Base-by-base conservation (phyloP, 345 rosid genomes). In the Syzygium aqueum region DNA sequence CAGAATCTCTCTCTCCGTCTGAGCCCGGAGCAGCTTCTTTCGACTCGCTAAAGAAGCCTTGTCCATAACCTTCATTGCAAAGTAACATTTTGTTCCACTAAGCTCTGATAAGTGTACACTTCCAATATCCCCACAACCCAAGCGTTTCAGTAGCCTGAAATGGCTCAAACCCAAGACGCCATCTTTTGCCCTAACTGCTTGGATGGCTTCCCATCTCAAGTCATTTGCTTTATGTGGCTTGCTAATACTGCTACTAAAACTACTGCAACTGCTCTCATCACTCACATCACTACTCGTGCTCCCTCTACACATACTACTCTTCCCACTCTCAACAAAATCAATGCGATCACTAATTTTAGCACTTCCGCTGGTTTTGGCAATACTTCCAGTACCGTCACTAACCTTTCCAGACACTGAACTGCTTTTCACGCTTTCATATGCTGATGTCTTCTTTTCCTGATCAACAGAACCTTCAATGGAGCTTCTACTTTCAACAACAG, bases 41-140 rank as follows among this genome's bases (percentile, higher is more conserved):
- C 98, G 96, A 85, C 95, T 93, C 1, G 96, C 99, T 86, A 96
- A 92, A 87, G 98, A 95, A 56, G 95, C 95, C 93, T 96, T 95
- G 88, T 96, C 99, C 99, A 96, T 96, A 51, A 96, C 99, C 91
- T 96, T 96, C 98, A 95, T 95, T 8, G 98, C 99, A 89, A 96
- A 95, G 90, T 93, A 91, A 90, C 99, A 93, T 88, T 92, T 95
- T 0, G 95, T 96, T 91, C 99, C 99, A 86, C 94, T 94, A 89
- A 96, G 92, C 94, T 95, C 99, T 6, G 98, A 95, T 85, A 96
- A 94, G 90, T 96, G 94, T 57, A 96, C 99, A 88, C 99, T 96
- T 83, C 99, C 99, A 46, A 96, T 96, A 89, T 96, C 99, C 51
- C 99, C 98, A 43, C 96, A 96, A 49, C 99, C 99, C 87, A 96